Base-by-base conservation (phyloP, 2,329 filamentous ascomycete genomes). In the Graphiopsis chlorocephala region DNA sequence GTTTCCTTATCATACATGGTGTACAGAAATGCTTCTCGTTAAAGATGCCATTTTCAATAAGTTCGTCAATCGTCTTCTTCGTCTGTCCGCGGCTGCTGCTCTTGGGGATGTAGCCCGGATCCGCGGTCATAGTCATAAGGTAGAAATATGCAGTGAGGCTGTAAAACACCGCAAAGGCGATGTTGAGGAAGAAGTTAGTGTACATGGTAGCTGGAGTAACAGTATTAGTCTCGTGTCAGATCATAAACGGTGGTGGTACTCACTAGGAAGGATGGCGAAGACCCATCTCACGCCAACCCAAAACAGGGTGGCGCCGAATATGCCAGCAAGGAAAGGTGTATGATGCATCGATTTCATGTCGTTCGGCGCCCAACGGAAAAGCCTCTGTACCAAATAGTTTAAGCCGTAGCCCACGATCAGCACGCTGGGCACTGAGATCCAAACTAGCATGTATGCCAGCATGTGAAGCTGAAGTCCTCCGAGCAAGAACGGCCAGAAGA, bases 1-100 rank as follows among this genome's bases (percentile, higher is more conserved):
- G 95, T 70, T 91, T 94, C 62, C 94, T 87, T 71, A 96, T 91
- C 93, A 98, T 96, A 80, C 95, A 99, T 56, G 87, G 87, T 29
- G 96, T 89, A 77, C 95, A 99, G 74, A 98, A 99, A 76, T 97
- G 94, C 67, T 89, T 83, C 75, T 97, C 94, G 74, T 99, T 93
- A 76, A 94, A 99, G 73, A 92, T 95, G 88, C 92, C 95, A 69
- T 88, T 76, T 65, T 87, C 85, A 68, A 99, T 85, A 8, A 99
- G 84, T 70, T 97, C 91, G 68, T 96, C 90, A 70, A 99, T 96
- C 65, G 90, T 88, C 47, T 89, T 88, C 77, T 94, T 93, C 77
- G 97, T 94, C 76, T 96, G 91, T 28, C 91, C 92, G 64, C 96
- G 90, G 69, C 93, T 94, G 64, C 90, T 89, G 72, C 93, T 86